Base-by-base conservation (phyloP, 2,329 filamentous ascomycete genomes). In the Fusarium annulatum region DNA sequence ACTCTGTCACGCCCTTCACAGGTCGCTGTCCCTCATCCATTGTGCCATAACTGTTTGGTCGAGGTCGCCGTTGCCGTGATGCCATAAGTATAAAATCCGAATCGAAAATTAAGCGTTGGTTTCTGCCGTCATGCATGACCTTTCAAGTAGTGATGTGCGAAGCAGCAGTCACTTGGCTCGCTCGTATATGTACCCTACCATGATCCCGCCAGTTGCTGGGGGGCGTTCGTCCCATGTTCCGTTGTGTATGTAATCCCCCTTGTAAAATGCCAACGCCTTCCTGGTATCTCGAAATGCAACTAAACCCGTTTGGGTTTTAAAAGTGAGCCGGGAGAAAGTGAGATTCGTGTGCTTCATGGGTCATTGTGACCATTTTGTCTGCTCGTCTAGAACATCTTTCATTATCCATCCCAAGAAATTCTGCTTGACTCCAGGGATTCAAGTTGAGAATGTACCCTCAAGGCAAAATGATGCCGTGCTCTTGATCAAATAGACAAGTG, bases 281-380 rank as follows among this genome's bases (percentile, higher is more conserved):
- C 80, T 82, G 81, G 80, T 82, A 82, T 82, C 80, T 82, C 77
- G 76, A 81, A 80, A 80, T 81, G 75, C 79, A 80, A 30, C 36
- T 75, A 72, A 77, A 74, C 70, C 61, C 71, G 69, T 46, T 65
- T 70, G 72, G 65, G 71, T 68, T 71, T 70, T 76, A 61, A 71
- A 71, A 67, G 53, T 67, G 69, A 69, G 67, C 52, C 69, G 61
- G 61, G 64, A 76, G 75, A 77, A 74, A 74, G 67, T 63, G 65
- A 76, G 76, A 73, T 74, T 79, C 78, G 74, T 81, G 73, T 81
- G 71, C 79, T 78, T 81, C 81, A 77, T 82, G 71, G 76, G 69
- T 64, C 66, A 67, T 51, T 52, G 64, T 67, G 74, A 72, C 78
- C 75, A 76, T 76, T 53, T 65, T 65, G 66, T 75, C 73, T 73